A percentile compares a stretch with the other conserved stretches of the same genome.
Evolutionary conservation across 495 filamentous ascomycete genomes (phyloP).

Genomic region (Daldinia loculata): DNA sequence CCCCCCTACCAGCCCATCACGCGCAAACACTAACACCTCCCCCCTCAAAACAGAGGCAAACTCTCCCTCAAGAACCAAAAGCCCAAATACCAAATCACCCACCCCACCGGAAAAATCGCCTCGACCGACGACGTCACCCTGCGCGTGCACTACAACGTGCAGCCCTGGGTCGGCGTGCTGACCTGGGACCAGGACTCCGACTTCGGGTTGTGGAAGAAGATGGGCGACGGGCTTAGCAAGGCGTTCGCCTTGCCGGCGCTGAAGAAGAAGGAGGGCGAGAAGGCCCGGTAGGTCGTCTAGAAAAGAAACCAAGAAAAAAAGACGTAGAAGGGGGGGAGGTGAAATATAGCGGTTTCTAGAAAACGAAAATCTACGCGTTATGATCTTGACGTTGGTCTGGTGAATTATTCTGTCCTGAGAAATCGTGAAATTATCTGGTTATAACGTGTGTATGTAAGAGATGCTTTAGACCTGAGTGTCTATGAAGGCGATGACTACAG

Average conservation of each 20-base stretch:
- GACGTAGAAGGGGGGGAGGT: neutral
- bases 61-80: conserved; percentile 79
- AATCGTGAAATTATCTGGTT: neutral
- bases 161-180: conserved; percentile 93
- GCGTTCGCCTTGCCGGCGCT: conserved; percentile 77
- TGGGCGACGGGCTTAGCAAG: conserved; percentile 69
- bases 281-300: neutral
- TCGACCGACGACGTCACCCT: conserved; percentile 76
- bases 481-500: no score
- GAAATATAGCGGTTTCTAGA: neutral
- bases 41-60: conserved; percentile 62
- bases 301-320: neutral
- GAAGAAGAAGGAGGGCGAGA: conserved; percentile 61
- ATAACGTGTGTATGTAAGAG: neutral
- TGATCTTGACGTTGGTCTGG: neutral
- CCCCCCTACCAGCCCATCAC: neutral
- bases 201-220: conserved; percentile 68
- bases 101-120: conserved; percentile 78
- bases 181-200: conserved; percentile 74
- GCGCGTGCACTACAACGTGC: conserved; percentile 89
- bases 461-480: neutral
- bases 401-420: neutral
- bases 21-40: neutral
- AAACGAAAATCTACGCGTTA: neutral
- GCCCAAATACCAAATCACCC: conserved; percentile 94